A percentile compares a stretch with the other conserved stretches of the same genome.
Evolutionary conservation across 2,329 filamentous ascomycete genomes (phyloP).

Genomic region (Didymella glomerata): DNA sequence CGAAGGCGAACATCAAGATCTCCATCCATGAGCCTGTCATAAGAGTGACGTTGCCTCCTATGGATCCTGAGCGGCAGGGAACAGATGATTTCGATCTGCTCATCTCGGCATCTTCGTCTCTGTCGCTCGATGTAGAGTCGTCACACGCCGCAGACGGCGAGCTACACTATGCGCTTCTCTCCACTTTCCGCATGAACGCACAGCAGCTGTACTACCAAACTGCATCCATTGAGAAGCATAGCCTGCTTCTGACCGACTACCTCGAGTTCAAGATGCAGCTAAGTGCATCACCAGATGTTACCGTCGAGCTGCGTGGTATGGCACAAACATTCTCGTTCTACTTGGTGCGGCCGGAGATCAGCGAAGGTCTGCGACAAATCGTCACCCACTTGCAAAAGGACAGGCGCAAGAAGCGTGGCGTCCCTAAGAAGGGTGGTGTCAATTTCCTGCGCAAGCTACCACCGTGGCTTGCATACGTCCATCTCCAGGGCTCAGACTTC

Average conservation of each 20-base stretch:
- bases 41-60: slow-evolving; percentile 84
- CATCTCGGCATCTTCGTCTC: slow-evolving; percentile 92
- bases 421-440: slow-evolving; percentile 59
- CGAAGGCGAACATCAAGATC: slow-evolving; percentile 93
- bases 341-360: slow-evolving; percentile 91
- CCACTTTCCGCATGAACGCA: slow-evolving; percentile 81
- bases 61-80: slow-evolving; percentile 64
- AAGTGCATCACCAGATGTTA: slow-evolving; percentile 83
- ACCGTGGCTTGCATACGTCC: slow-evolving; percentile 82
- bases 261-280: slow-evolving; percentile 87
- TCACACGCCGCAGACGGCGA: slow-evolving; percentile 89
- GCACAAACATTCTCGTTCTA: slow-evolving; percentile 88
- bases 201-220: slow-evolving; percentile 96
- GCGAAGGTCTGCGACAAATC: slow-evolving; percentile 89
- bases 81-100: slow-evolving; percentile 91
- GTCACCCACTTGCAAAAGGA: slow-evolving; percentile 76
- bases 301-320: slow-evolving; percentile 79
- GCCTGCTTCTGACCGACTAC: slow-evolving; percentile 85
- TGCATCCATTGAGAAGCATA: slow-evolving; percentile 79
- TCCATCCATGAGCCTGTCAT: slow-evolving; percentile 96
- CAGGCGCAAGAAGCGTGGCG: slow-evolving; percentile 45
- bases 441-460: slow-evolving; percentile 78
- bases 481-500: slow-evolving; percentile 87
- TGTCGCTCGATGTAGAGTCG: slow-evolving; percentile 92
- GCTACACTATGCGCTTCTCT: slow-evolving; percentile 84